A percentile compares a stretch with the other conserved stretches of the same genome.
Evolutionary conservation across 768 basidiomycete genomes (phyloP).

Genomic region (Crucibulum laeve): DNA sequence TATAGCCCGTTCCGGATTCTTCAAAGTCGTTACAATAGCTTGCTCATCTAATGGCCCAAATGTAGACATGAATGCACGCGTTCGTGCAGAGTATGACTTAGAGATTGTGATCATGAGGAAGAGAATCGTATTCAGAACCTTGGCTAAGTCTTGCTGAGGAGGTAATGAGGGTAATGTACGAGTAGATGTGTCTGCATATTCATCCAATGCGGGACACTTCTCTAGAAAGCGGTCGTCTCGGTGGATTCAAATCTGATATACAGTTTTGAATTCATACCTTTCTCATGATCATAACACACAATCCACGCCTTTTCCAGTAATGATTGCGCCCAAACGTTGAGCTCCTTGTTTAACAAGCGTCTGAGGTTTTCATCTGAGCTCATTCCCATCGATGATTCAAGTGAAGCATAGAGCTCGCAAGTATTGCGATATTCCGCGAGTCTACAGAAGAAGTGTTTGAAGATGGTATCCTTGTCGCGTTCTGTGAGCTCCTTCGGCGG

Average conservation of each 20-base stretch:
- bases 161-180: conserved; percentile 35
- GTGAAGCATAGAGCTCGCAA: conserved; percentile 29
- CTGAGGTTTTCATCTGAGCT: conserved; percentile 5
- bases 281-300: conserved; percentile 26
- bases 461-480: conserved; percentile 29
- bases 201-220: conserved; percentile 37
- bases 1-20: conserved; percentile 42
- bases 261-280: conserved; percentile 4
- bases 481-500: conserved; percentile 36
- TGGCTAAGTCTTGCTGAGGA: conserved; percentile 25
- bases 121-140: conserved; percentile 46
- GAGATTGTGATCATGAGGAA: conserved; percentile 44
- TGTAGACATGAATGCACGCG: conserved; percentile 38
- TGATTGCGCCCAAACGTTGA: conserved; percentile 42
- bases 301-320: conserved; percentile 39
- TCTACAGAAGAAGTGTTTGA: conserved; percentile 36
- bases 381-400: conserved; percentile 19
- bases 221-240: conserved; percentile 14
- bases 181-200: conserved; percentile 41
- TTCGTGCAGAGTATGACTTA: conserved; percentile 47
- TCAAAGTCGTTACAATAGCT: conserved; percentile 39
- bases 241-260: background rate
- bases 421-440: conserved; percentile 45
- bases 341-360: conserved; percentile 26
- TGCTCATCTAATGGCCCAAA: conserved; percentile 39